These are phyloP conservation scores for Mycena olivaceomarginata DNA, from an alignment of 768 basidiomycete genomes.

Conservation along the genomic window DNA sequence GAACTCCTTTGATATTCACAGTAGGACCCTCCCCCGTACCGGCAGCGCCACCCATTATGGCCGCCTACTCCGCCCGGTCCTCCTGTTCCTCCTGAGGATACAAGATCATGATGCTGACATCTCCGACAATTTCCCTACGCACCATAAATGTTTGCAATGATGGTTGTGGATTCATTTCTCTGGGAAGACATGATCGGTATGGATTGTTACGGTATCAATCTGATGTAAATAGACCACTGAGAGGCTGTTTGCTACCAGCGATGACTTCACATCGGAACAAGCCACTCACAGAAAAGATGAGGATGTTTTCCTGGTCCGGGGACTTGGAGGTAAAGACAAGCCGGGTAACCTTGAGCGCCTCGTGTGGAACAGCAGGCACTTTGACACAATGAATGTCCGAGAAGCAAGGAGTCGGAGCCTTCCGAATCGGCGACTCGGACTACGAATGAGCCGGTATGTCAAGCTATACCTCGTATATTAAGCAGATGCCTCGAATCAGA, in stretches of 20 bases:
- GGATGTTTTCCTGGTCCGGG: not conserved
- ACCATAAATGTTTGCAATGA: not conserved
- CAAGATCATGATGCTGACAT: not conserved
- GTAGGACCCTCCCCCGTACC: not conserved
- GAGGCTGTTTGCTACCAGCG: not conserved
- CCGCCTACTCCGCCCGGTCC: not conserved
- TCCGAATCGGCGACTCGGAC: not conserved
- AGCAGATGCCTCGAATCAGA: too few species aligned
- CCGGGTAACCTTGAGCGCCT: not conserved
- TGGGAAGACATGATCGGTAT: not conserved
- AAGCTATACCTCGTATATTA: too few species aligned
- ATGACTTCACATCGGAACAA: not conserved
- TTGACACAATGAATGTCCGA: constrained; percentile 6
- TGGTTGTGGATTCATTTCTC: not conserved
- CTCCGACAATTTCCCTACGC: not conserved
- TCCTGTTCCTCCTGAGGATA: not conserved
- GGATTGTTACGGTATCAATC: not conserved
- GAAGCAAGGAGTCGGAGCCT: not conserved
- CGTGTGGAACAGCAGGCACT: not conserved
- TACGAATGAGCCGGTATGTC: not conserved
- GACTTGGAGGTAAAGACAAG: constrained; percentile 1
- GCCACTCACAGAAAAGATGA: constrained; percentile 1
- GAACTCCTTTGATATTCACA: not conserved
- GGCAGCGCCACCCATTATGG: not conserved
- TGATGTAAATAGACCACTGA: not conserved